Base-by-base conservation (phyloP, 2,329 filamentous ascomycete genomes). In the Coniochaeta ligniaria region DNA sequence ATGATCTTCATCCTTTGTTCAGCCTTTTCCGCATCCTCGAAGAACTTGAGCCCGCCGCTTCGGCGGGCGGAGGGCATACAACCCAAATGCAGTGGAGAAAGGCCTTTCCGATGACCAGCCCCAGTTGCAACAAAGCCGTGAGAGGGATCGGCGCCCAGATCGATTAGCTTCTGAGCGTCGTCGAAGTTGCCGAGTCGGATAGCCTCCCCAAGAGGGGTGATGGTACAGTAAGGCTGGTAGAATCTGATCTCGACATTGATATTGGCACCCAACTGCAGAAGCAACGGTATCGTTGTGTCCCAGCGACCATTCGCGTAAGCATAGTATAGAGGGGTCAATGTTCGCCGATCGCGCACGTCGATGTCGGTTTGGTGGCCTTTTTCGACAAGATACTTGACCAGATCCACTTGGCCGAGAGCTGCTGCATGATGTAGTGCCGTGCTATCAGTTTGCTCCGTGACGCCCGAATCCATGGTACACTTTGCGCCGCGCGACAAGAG, bases 391-490 rank as follows among this genome's bases (percentile, higher is more conserved):
- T 68, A 60, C n/a, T 9, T 50, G 56, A 67, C 61, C 1, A 69
- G 45, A 14, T 62, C 56, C 4, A 59, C 52, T 12, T 70, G 63
- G 9, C 69, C 69, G 43, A 62, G 61, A 16, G 52, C 67, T 1
- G 69, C 65, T 6, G 69, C 69, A 47, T 68, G 64, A 62, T 71
- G 69, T 1, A 71, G 65, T 1, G 68, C 69, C 1, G 68, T 70
- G 12, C 60, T 35, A 43, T 58, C 61, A 43, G 60, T 52, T 22
- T 60, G 11, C 28, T 17, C 59, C 54, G 26, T 22, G n/a, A 52
- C n/a, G 4, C 43, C 60, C 24, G 28, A 35, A 26, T 68, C 64
- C 64, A 71, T 65, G 16, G 58, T 36, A 6, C 57, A 57, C 7
- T 63, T 63, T 11, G 68, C 67, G 2, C 65, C 65, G 14, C 64